phyloP scores from a whole-genome alignment of 768 basidiomycete species.

The Epithele typhae region DNA sequence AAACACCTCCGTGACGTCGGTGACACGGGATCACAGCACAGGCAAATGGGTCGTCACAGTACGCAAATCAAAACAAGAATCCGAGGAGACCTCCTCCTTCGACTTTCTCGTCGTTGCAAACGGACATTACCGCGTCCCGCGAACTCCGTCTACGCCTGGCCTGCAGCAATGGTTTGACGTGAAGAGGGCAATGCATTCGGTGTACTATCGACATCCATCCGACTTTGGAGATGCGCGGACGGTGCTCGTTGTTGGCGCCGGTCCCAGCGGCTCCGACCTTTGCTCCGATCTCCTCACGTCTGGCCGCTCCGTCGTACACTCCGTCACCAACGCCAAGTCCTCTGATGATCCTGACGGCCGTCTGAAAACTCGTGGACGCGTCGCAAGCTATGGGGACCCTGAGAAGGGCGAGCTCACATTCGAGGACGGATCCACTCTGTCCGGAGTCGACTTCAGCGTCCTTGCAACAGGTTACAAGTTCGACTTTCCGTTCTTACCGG shows the following conservation, averaged over 20 bases:
- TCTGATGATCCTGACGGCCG: conserved; percentile 18
- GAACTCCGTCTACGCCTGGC: conserved; percentile 58
- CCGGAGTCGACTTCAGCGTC: conserved; percentile 56
- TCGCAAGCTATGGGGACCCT: conserved; percentile 36
- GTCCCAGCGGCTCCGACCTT: conserved; percentile 68
- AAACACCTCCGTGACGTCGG: conserved; percentile 48
- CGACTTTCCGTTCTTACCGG: conserved; percentile 57
- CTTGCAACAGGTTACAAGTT: conserved; percentile 75
- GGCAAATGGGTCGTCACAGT: conserved; percentile 45
- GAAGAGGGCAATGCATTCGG: conserved; percentile 58
- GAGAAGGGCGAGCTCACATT: conserved; percentile 47
- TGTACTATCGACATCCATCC: conserved; percentile 57
- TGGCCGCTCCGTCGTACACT: conserved; percentile 50
- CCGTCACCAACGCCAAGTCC: conserved; percentile 35
- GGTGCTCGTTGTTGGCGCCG: conserved; percentile 45
- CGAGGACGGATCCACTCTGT: conserved; percentile 53
- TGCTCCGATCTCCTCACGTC: conserved; percentile 47
- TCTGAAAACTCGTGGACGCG: conserved; percentile 33
- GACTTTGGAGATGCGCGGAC: conserved; percentile 28
- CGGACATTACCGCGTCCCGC: conserved; percentile 68
- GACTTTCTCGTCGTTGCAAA: conserved; percentile 74
- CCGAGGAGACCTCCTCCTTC: conserved; percentile 36
- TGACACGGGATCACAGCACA: conserved; percentile 32
- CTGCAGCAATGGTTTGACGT: conserved; percentile 50
- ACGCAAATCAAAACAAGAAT: neutral